These are phyloP conservation scores for Aspergillus ostianus DNA, from an alignment of 495 filamentous ascomycete species.

Conservation along the genomic window DNA sequence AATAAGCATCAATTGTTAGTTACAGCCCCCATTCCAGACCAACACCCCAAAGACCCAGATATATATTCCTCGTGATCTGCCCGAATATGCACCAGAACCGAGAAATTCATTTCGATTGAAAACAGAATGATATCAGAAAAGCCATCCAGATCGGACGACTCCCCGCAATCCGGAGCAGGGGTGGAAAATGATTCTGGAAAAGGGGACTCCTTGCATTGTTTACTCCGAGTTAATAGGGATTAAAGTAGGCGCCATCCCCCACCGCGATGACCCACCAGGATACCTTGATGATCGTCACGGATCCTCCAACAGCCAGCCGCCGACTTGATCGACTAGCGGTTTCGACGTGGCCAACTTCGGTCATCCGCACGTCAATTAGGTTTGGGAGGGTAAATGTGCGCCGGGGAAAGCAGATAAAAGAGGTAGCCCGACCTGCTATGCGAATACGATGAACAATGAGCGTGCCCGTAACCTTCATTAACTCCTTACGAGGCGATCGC, in stretches of 20 bases:
- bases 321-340: neutral
- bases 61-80: no score
- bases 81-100: neutral
- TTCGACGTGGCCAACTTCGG: neutral
- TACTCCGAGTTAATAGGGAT: slow-evolving; percentile 18
- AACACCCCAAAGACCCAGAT: neutral
- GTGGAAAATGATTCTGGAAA: neutral
- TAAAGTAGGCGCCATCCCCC: slow-evolving; percentile 27
- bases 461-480: neutral
- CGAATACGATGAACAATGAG: neutral
- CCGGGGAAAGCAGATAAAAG: no score
- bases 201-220: slow-evolving; percentile 15
- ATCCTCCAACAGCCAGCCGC: neutral
- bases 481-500: neutral
- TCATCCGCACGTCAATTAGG: neutral
- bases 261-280: slow-evolving; percentile 19
- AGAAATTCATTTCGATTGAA: neutral
- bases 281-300: slow-evolving; percentile 16
- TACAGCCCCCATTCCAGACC: neutral
- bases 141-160: neutral
- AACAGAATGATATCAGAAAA: neutral
- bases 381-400: no score
- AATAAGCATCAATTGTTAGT: neutral
- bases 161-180: neutral
- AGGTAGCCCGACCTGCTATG: no score